Evolutionary conservation across 208 protist genomes (phyloP), one percentile per base, ranked within the genome.

Genomic region (Leishmania aethiopica): DNA sequence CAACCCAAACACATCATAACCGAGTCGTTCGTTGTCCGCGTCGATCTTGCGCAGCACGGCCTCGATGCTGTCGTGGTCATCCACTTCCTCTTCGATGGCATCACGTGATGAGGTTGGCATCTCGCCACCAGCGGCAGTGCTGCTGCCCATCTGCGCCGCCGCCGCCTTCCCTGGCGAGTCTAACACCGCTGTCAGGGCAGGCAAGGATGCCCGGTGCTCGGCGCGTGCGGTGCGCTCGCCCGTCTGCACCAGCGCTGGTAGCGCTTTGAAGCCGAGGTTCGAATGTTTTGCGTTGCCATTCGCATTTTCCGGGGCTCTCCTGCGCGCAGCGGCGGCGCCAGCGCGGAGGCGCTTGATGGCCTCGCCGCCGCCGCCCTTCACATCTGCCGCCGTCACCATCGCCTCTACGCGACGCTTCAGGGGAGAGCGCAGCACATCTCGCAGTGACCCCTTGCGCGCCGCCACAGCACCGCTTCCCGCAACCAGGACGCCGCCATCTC

Each of bases 21-120:
- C 62, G 19, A 87, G 77, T 75, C 70, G 80, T 11, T 25, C 25
- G 73, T 87, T 83, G 59, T 85, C 83, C 59, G 57, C 83, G 47
- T 89, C 83, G 60, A 86, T 84, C 51, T 70, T 80, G 17, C 66
- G 74, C 78, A 85, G 79, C 60, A 86, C 77, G 17, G 76, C 82
- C 45, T 84, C 86, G 45, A 87, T 71, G 82, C 75, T 60, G 53
- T 64, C 73, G 51, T 17, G 53, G 32, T 8, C 17, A 2, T n/a
- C 53, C 4, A 13, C 37, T 6, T 32, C 64, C 11, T n/a, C 51
- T 37, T 59, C 60, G 28, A 69, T 69, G 32, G 32, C 17, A 25
- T 69, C 32, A 22, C 15, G 32, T 19, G 49, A 32, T 47, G 62
- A 69, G 62, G 32, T 2, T 22, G 62, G 10, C 28, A 19, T 40